phyloP scores from a whole-genome alignment of 2,329 filamentous ascomycete genomes.

The Ceratocystis lukuohia region DNA sequence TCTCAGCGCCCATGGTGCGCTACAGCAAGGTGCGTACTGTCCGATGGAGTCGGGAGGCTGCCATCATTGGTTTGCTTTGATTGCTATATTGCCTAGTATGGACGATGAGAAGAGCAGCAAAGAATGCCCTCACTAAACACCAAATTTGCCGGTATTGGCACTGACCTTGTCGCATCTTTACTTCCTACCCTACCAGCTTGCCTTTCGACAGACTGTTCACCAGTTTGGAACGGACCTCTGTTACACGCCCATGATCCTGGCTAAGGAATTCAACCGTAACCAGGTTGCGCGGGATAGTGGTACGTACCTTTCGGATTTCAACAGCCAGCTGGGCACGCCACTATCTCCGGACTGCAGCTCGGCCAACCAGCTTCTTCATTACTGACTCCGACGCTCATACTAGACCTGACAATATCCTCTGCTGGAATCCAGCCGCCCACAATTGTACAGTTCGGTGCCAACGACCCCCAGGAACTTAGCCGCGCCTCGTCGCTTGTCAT shows the following conservation, averaged over 20 bases:
- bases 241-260: conserved; percentile 60
- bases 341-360: not conserved
- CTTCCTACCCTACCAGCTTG: conserved; percentile 36
- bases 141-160: not conserved
- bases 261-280: conserved; percentile 55
- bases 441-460: conserved; percentile 55
- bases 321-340: not conserved
- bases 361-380: too few species aligned
- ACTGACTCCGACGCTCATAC: not conserved
- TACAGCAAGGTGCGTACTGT: conserved; percentile 40
- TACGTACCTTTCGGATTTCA: conserved; percentile 23
- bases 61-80: not conserved
- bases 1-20: conserved; percentile 55
- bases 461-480: conserved; percentile 46
- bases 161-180: not conserved
- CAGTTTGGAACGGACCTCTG: conserved; percentile 52
- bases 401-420: conserved; percentile 50
- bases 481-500: conserved; percentile 49
- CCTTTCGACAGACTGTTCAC: conserved; percentile 54
- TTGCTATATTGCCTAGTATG: not conserved
- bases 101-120: not conserved
- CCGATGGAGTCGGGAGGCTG: not conserved
- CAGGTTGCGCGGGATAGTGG: conserved; percentile 46
- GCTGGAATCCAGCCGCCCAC: conserved; percentile 40
- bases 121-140: not conserved